These are phyloP conservation scores for Trichodelitschia bisporula DNA, from an alignment of 495 filamentous ascomycete genomes.

Conservation along the genomic window DNA sequence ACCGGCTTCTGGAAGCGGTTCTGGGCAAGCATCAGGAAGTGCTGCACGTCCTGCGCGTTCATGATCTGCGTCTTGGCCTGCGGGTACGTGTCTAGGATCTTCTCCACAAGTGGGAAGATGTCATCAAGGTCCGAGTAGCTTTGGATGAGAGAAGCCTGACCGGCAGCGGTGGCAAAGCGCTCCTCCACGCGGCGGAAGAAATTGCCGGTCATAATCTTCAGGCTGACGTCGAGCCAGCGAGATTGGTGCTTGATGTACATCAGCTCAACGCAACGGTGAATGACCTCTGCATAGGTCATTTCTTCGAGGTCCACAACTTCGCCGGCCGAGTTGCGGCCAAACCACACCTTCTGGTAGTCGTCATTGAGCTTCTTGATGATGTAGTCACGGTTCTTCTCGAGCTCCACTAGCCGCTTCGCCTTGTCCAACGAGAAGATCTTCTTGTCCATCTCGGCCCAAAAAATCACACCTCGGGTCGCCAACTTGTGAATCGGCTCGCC, in stretches of 20 bases:
- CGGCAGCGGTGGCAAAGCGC: conserved; percentile 47
- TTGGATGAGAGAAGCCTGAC: conserved; percentile 54
- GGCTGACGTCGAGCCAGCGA: conserved; percentile 80
- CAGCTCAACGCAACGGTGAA: conserved; percentile 81
- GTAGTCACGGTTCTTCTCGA: conserved; percentile 77
- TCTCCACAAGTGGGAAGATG: conserved; percentile 51
- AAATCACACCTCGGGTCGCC: conserved; percentile 75
- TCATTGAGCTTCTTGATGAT: conserved; percentile 96
- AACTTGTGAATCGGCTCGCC: conserved; percentile 97
- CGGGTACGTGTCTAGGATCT: conserved; percentile 58
- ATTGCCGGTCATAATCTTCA: conserved; percentile 61
- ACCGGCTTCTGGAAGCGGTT: conserved; percentile 87
- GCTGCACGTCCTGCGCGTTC: conserved; percentile 89
- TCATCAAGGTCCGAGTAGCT: conserved; percentile 70
- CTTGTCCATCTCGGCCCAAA: conserved; percentile 96
- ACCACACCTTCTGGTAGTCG: conserved; percentile 98
- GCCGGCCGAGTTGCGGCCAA: conserved; percentile 64
- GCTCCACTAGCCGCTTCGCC: conserved; percentile 71
- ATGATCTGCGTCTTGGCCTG: conserved; percentile 77
- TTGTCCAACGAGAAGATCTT: conserved; percentile 95
- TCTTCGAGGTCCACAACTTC: conserved; percentile 86
- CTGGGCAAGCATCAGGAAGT: conserved; percentile 84
- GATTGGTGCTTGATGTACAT: conserved; percentile 89
- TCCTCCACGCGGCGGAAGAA: conserved; percentile 93
- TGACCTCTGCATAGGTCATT: conserved; percentile 89